These are phyloP conservation scores for Penicillium psychrofluorescens DNA, from an alignment of 495 filamentous ascomycete species.

Conservation along the genomic window DNA sequence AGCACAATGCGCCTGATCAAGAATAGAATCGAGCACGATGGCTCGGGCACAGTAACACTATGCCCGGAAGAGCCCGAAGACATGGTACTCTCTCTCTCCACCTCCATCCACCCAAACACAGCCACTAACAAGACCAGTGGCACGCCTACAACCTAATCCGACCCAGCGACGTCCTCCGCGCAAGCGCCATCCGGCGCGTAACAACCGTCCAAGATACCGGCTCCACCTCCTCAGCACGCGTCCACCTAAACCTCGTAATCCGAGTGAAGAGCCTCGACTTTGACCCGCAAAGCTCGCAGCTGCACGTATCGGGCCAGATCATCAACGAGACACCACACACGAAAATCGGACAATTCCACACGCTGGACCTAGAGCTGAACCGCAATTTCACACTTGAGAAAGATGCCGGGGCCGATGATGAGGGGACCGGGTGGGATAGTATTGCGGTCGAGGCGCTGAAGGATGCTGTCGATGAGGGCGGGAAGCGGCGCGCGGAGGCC, in stretches of 20 bases:
- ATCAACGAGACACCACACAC: slow-evolving; percentile 77
- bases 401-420: slow-evolving; percentile 31
- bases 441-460: slow-evolving; percentile 71
- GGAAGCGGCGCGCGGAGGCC: slow-evolving; percentile 62
- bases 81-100: slow-evolving; percentile 56
- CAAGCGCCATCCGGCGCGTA: slow-evolving; percentile 76
- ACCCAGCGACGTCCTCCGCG: slow-evolving; percentile 68
- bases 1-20: slow-evolving; percentile 62
- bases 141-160: slow-evolving; percentile 93
- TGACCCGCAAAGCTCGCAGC: slow-evolving; percentile 71
- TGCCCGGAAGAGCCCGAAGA: slow-evolving; percentile 91
- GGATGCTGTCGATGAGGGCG: slow-evolving; percentile 70
- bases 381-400: slow-evolving; percentile 82
- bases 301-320: slow-evolving; percentile 81
- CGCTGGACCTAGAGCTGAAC: slow-evolving; percentile 81
- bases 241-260: slow-evolving; percentile 74
- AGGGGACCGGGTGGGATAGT: slow-evolving; percentile 77
- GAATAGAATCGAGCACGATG: slow-evolving; percentile 65
- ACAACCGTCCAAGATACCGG: slow-evolving; percentile 63
- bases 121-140: slow-evolving; percentile 52
- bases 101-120: background rate
- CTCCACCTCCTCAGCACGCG: slow-evolving; percentile 62
- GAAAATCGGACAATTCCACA: slow-evolving; percentile 79
- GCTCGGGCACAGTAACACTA: slow-evolving; percentile 71
- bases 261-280: slow-evolving; percentile 81